Base-by-base conservation (phyloP, 2,329 filamentous ascomycete genomes). In the Phialophora verrucosa region DNA sequence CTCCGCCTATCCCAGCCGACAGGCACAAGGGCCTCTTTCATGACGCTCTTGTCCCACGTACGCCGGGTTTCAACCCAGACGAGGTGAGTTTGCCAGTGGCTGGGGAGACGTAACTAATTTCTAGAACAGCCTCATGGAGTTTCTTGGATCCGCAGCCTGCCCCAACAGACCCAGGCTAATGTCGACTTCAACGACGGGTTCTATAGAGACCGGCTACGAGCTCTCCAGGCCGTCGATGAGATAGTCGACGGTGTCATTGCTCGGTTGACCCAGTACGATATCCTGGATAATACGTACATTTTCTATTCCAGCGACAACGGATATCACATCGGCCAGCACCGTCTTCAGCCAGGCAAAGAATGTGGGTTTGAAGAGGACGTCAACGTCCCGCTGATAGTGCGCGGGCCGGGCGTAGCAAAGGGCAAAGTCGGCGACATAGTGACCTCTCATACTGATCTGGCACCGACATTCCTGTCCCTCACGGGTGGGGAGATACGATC, bases 11-110 rank as follows among this genome's bases (percentile, higher is more conserved):
- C 17, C 83, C 88, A 0, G 83, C 87, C 0, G 79, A 86, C 50
- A 81, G 88, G 51, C 89, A 92, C 68, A 79, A 82, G 49, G 76
- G 89, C 73, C 80, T 91, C 0, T 92, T 92, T 73, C 74, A 81
- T 2, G 83, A 85, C 31, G 83, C 81, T 0, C 83, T 80, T 25
- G 83, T 91, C 0, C 90, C 90, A 0, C 80, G 90, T 8, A 87
- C 83, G 0, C 77, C 81, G 0, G 86, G 87, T 73, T 92, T 91
- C 76, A 92, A 92, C 70, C 88, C 89, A 0, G 82, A 86, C 2
- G 77, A 80, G 68, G 84, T 85, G 75, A 64, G 59, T 59, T 35
- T 3, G 3, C 20, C 32, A 17, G 12, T 55, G 10, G 4, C 11
- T 20, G 4, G 20, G n/a, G 27, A 31, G 23, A 23, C 23, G 11